Evolutionary conservation across 768 basidiomycete genomes (phyloP).

Genomic region (Lactifluus pinguis): DNA sequence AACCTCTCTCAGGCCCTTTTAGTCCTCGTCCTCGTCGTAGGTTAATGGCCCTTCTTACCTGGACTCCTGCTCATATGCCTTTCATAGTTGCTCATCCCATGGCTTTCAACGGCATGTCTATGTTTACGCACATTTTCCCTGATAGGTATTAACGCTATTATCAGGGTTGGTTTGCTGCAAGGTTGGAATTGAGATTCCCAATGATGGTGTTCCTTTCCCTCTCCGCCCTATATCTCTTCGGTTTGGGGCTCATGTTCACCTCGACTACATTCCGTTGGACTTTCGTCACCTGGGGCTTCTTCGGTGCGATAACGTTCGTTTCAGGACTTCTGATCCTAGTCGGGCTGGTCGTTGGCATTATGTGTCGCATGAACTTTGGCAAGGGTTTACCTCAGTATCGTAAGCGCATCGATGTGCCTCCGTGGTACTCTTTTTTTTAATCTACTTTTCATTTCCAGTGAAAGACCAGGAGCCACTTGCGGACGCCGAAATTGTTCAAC

Average conservation of each 20-base stretch:
- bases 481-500: constrained; percentile 34
- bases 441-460: constrained; percentile 31
- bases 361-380: constrained; percentile 69
- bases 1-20: constrained; percentile 47
- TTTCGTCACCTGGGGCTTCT: constrained; percentile 66
- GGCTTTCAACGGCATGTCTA: constrained; percentile 48
- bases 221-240: constrained; percentile 51
- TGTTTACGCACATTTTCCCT: background rate
- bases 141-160: background rate
- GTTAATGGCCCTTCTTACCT: constrained; percentile 23
- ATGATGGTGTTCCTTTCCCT: constrained; percentile 58
- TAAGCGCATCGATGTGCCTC: constrained; percentile 30
- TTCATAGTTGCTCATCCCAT: constrained; percentile 52
- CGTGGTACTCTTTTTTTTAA: background rate
- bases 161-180: constrained; percentile 70
- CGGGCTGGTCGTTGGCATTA: constrained; percentile 50
- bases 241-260: constrained; percentile 67
- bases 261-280: constrained; percentile 69
- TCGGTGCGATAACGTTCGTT: constrained; percentile 48
- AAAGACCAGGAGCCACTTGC: constrained; percentile 43
- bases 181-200: constrained; percentile 49
- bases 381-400: constrained; percentile 62
- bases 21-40: constrained; percentile 50
- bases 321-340: constrained; percentile 49
- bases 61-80: constrained; percentile 1